phyloP scores from a whole-genome alignment of 768 basidiomycete species.

The Trametes meyenii region DNA sequence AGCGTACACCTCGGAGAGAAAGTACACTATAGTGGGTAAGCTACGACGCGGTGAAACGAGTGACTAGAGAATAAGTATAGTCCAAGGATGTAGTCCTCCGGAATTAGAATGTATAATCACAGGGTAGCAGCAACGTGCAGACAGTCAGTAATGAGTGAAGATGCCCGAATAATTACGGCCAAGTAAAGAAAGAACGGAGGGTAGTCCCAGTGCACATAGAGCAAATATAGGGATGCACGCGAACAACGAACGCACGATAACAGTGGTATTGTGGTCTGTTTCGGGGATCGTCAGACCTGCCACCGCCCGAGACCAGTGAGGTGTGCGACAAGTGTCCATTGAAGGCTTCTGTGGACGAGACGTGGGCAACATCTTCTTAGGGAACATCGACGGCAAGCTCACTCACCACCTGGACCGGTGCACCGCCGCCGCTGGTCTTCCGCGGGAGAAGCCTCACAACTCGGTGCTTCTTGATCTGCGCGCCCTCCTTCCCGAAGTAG shows the following conservation, averaged over 20 bases:
- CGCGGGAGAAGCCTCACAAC: slow-evolving; percentile 46
- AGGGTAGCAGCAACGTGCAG: neutral
- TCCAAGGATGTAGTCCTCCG: neutral
- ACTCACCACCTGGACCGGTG: neutral
- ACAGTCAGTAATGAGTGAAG: neutral
- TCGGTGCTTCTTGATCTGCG: slow-evolving; percentile 56
- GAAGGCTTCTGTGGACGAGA: no score
- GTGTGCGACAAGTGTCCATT: no score
- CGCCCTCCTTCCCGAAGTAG: slow-evolving; percentile 65
- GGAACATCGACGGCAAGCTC: no score
- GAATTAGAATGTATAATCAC: neutral
- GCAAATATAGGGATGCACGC: neutral
- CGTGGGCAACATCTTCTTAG: no score
- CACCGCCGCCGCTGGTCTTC: neutral
- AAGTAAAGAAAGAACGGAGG: neutral
- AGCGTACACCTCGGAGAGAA: neutral
- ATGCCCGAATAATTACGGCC: slow-evolving; percentile 1
- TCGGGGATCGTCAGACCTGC: no score
- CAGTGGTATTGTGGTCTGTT: no score
- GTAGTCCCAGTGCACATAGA: neutral
- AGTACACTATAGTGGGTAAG: neutral
- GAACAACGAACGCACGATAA: neutral
- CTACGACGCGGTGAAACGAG: neutral
- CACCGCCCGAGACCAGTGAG: no score
- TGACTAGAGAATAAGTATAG: neutral